Conservation (phyloP, 441 rosid genomes). For the Aleurites moluccanus region DNA sequence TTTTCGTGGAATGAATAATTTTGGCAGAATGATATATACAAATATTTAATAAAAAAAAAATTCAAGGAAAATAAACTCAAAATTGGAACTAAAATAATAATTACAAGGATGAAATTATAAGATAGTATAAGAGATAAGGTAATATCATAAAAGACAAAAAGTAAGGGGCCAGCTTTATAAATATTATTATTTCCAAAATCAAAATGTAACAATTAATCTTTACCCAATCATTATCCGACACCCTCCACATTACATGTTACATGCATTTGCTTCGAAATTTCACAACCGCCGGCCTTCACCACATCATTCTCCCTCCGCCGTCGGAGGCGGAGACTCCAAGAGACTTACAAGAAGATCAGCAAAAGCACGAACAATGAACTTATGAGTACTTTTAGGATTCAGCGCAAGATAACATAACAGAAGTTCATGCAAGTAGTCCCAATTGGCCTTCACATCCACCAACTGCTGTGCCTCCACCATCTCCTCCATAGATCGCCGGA, state of each 20-base stretch:
- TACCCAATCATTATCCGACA: slow-evolving; percentile 25
- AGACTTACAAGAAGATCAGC: slow-evolving; percentile 72
- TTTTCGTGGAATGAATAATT: too few species aligned
- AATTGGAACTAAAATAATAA: not conserved
- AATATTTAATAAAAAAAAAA: not conserved
- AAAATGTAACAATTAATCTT: slow-evolving; percentile 21
- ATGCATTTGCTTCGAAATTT: slow-evolving; percentile 12
- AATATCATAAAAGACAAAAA: slow-evolving; percentile 4
- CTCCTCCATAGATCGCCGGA: slow-evolving; percentile 89
- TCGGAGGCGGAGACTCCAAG: slow-evolving; percentile 34
- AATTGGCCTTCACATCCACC: slow-evolving; percentile 51
- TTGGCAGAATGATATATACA: too few species aligned
- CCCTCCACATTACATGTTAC: slow-evolving; percentile 17
- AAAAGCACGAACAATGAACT: slow-evolving; percentile 69
- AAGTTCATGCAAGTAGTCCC: slow-evolving; percentile 78
- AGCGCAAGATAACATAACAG: slow-evolving; percentile 65
- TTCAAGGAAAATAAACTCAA: not conserved
- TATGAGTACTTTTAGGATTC: slow-evolving; percentile 67
- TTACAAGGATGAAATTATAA: not conserved
- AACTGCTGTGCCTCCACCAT: slow-evolving; percentile 77
- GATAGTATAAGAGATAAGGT: slow-evolving; percentile 21
- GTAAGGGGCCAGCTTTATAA: slow-evolving; percentile 20
- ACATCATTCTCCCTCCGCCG: not conserved
- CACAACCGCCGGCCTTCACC: slow-evolving; percentile 10
- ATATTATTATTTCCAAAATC: slow-evolving; percentile 7